These are phyloP conservation scores for Hypoxylon sp. DNA, from an alignment of 2,329 filamentous ascomycete species.

Conservation along the genomic window DNA sequence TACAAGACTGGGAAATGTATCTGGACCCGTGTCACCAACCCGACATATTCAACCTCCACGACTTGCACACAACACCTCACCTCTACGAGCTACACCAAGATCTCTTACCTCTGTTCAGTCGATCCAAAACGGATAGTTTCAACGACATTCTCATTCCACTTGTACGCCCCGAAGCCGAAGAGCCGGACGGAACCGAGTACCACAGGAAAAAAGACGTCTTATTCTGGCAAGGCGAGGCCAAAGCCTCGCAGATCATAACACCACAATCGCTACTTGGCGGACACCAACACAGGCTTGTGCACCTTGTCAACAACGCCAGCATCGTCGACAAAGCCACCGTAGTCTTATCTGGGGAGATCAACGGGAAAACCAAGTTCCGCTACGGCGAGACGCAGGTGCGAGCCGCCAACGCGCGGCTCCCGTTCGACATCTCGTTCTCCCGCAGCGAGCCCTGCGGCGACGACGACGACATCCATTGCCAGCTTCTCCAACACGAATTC, in stretches of 20 bases:
- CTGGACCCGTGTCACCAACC: slow-evolving; percentile 79
- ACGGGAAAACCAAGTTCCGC: slow-evolving; percentile 54
- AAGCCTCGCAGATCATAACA: slow-evolving; percentile 59
- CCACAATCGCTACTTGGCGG: slow-evolving; percentile 69
- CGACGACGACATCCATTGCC: slow-evolving; percentile 57
- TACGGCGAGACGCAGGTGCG: slow-evolving; percentile 64
- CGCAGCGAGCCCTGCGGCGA: slow-evolving; percentile 65
- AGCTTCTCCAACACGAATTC: slow-evolving; percentile 61
- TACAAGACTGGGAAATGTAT: slow-evolving; percentile 70
- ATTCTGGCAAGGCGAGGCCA: slow-evolving; percentile 79
- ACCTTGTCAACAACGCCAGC: slow-evolving; percentile 69
- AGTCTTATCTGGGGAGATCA: slow-evolving; percentile 58
- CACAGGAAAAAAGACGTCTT: slow-evolving; percentile 69
- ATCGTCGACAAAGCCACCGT: slow-evolving; percentile 59
- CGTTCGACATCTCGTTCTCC: slow-evolving; percentile 67
- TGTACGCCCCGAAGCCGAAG: slow-evolving; percentile 57
- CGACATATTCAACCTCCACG: slow-evolving; percentile 76
- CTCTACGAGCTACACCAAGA: slow-evolving; percentile 68
- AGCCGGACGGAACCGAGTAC: slow-evolving; percentile 60
- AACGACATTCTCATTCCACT: slow-evolving; percentile 79
- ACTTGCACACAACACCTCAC: slow-evolving; percentile 73
- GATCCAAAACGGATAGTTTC: slow-evolving; percentile 76
- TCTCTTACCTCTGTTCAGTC: slow-evolving; percentile 78
- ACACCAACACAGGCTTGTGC: slow-evolving; percentile 75
- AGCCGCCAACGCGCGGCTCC: slow-evolving; percentile 62